Evolutionary conservation across 139 green algal species (phyloP).

Genomic region (Chlorella sp.): DNA sequence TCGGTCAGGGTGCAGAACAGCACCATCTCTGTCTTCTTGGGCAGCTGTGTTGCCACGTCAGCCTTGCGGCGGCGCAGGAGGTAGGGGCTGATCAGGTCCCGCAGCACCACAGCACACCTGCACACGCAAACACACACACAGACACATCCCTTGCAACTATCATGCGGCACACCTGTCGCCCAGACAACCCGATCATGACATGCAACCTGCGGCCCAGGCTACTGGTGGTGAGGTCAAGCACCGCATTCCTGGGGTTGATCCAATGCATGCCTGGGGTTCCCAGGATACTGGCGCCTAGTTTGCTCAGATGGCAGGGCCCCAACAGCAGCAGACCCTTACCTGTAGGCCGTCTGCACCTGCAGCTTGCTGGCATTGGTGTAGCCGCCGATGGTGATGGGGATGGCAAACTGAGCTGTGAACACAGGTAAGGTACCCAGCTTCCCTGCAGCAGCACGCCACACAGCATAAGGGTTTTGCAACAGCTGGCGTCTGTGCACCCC

Average conservation of each 20-base stretch:
- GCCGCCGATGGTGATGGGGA: slow-evolving; percentile 74
- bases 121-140: too few species aligned
- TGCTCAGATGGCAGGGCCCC: too few species aligned
- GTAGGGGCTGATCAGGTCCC: slow-evolving; percentile 94
- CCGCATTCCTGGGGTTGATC: too few species aligned
- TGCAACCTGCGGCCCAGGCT: too few species aligned
- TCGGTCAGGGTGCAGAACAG: slow-evolving; percentile 86
- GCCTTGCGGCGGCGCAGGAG: slow-evolving; percentile 89
- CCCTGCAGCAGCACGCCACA: too few species aligned
- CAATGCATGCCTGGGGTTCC: background rate
- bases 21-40: slow-evolving; percentile 94
- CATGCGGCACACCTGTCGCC: slow-evolving; percentile 71
- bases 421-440: slow-evolving; percentile 96
- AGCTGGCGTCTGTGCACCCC: too few species aligned
- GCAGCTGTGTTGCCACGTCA: slow-evolving; percentile 83
- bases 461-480: too few species aligned
- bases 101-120: slow-evolving; percentile 79
- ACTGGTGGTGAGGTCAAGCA: too few species aligned
- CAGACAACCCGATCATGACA: too few species aligned
- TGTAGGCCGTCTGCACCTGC: too few species aligned
- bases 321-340: too few species aligned
- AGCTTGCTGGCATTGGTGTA: slow-evolving; percentile 66
- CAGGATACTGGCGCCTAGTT: background rate
- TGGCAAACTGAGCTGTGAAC: slow-evolving; percentile 89
- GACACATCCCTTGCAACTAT: too few species aligned